Base-by-base conservation (phyloP, 805 yeast species). In the Naumovozyma castellii region DNA sequence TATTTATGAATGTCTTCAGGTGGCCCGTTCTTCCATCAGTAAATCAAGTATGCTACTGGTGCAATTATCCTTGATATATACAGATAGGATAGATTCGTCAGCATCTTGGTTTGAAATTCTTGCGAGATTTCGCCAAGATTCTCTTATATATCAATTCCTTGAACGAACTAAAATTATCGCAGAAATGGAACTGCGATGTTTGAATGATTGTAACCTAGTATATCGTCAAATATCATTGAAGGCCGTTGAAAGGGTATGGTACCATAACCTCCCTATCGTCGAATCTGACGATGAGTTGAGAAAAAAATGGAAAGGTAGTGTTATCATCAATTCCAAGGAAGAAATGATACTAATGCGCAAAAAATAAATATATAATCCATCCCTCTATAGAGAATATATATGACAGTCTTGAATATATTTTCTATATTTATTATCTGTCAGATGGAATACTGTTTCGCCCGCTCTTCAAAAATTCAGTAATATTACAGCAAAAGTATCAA, bases 161-260 rank as follows among this genome's bases (percentile, higher is more conserved):
- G 35, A 6, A 5, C 20, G 38, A 9, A 40, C 49, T 3, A 46
- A 48, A 2, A 47, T 45, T 2, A 43, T 47, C n/a, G 13, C 17
- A 3, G 46, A 44, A 25, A 49, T 54, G 51, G 42, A 43, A 36
- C 13, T 28, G 2, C 32, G 52, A 12, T 44, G 48, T 25, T 20
- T 50, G 2, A 22, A 32, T 10, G 31, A 38, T 14, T 36, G 46
- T 12, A 39, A 39, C 18, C 42, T 20, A 18, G 44, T 50, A 40
- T 54, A 54, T 38, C 51, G 49, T 32, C 59, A 53, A 37, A 29
- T 54, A 15, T 35, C 53, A 2, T 10, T 43, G 20, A 28, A 38
- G 10, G 46, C 43, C 16, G 34, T 53, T 15, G 35, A 40, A 8
- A 39, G 38, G 3, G 12, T 36, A n/a, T 53, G 54, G 53, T 43